Base-by-base conservation (phyloP, 2,329 filamentous ascomycete genomes). In the Sclerotinia sclerotiorum region DNA sequence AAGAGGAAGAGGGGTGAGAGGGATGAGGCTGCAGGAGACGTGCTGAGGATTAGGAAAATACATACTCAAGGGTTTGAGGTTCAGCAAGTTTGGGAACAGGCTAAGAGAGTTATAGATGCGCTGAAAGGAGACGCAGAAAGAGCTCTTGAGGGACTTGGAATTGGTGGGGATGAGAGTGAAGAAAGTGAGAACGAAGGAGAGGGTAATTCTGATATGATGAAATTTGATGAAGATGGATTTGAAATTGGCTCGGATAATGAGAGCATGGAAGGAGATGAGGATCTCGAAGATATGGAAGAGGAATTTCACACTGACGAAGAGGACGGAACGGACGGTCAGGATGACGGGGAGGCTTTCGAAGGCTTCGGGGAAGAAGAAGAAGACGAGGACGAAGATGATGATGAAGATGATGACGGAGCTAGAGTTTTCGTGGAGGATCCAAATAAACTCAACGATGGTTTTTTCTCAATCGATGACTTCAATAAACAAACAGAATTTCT, bases 381-480 rank as follows among this genome's bases (percentile, higher is more conserved):
- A 19, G 76, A 78, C 1, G 80, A 81, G 0, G 76, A 78, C 1
- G 80, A 81, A 0, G 83, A 84, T 0, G 83, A 84, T 2, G 82
- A 81, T 1, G 80, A 80, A 15, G 81, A 83, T 4, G 84, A 84
- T 27, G 80, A 83, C 56, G 78, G 81, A 5, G 79, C 80, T 1
- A 84, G 85, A 61, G 85, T 86, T 51, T 89, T 90, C 69, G 81
- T 88, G 11, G 84, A 89, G 73, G 93, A 98, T 76, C 88, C 88
- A 5, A 85, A 95, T 76, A 93, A 93, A 8, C 86, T 99, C 44
- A 98, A 99, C 76, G 95, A 99, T 77, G 94, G 93, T 6, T 99
- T 99, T 82, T 99, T 99, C 81, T 97, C 93, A 21, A 94, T 99
- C 75, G 94, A 98, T 75, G 89, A 96, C 69, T 99, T 99, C 85